Evolutionary conservation across 23 red algal genomes (phyloP).

Genomic region (Gracilaria caudata): DNA sequence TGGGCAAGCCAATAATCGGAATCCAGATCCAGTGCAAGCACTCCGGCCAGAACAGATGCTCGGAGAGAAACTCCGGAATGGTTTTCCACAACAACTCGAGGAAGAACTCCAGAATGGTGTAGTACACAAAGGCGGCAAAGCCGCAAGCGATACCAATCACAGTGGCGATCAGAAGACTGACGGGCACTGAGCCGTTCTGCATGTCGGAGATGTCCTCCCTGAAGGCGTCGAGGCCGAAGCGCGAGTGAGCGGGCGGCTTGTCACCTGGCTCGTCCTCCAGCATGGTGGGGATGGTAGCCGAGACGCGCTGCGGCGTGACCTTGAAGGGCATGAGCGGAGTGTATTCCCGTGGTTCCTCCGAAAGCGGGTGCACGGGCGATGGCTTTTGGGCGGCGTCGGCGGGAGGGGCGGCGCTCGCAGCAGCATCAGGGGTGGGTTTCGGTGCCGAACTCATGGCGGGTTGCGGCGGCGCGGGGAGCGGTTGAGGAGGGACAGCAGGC

Average conservation of each 20-base stretch:
- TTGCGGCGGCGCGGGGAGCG: constrained; percentile 5
- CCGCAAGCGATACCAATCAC: constrained; percentile 83
- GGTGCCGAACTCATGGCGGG: not conserved
- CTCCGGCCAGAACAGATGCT: constrained; percentile 28
- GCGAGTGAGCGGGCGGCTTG: constrained; percentile 9
- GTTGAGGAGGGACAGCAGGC: not conserved
- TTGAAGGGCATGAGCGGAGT: not conserved
- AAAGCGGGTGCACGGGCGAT: not conserved
- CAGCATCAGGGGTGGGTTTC: not conserved
- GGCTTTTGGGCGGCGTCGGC: not conserved
- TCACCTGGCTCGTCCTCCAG: not conserved
- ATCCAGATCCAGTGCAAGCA: constrained; percentile 83
- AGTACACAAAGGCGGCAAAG: constrained; percentile 82
- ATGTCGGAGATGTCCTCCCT: constrained; percentile 66
- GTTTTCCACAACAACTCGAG: constrained; percentile 79
- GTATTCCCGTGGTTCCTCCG: not conserved
- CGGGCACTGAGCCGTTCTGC: constrained; percentile 64
- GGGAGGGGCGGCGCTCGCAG: not conserved
- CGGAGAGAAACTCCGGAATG: constrained; percentile 48
- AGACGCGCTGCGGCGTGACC: not conserved
- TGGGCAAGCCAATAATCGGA: constrained; percentile 51
- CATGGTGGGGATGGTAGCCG: not conserved
- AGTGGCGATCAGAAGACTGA: constrained; percentile 66
- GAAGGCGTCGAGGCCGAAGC: constrained; percentile 68
- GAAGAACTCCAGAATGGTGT: constrained; percentile 78